phyloP scores from a whole-genome alignment of 305 asterid genomes.

The Fraxinus latifolia region DNA sequence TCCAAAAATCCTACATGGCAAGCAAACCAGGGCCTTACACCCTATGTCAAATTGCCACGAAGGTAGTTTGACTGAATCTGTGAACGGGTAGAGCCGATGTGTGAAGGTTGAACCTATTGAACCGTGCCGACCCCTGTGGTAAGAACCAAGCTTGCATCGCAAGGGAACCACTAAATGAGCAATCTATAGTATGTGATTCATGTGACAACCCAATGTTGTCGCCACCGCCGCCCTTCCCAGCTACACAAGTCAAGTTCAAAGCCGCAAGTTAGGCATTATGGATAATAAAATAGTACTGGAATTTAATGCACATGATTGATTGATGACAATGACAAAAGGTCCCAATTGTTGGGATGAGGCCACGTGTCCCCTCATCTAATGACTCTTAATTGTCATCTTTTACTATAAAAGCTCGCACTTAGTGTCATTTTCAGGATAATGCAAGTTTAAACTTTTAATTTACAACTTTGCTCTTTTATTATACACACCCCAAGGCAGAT shows the following conservation, averaged over 20 bases:
- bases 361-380: too few species aligned
- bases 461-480: not conserved
- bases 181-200: too few species aligned
- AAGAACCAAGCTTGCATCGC: not conserved
- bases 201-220: too few species aligned
- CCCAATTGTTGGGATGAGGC: too few species aligned
- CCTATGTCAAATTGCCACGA: not conserved
- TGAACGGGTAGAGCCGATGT: not conserved
- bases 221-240: not conserved
- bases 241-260: not conserved
- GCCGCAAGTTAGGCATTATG: not conserved
- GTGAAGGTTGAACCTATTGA: not conserved
- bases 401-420: too few species aligned
- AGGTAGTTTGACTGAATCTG: not conserved
- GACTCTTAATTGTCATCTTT: too few species aligned
- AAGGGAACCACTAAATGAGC: not conserved
- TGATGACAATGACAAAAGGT: too few species aligned
- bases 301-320: not conserved
- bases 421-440: too few species aligned
- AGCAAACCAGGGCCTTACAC: not conserved
- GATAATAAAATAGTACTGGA: too few species aligned
- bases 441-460: too few species aligned
- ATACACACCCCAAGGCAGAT: too few species aligned
- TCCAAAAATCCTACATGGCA: not conserved
- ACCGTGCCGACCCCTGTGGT: not conserved